Evolutionary conservation across 495 filamentous ascomycete genomes (phyloP).

Genomic region (Podospora australis): DNA sequence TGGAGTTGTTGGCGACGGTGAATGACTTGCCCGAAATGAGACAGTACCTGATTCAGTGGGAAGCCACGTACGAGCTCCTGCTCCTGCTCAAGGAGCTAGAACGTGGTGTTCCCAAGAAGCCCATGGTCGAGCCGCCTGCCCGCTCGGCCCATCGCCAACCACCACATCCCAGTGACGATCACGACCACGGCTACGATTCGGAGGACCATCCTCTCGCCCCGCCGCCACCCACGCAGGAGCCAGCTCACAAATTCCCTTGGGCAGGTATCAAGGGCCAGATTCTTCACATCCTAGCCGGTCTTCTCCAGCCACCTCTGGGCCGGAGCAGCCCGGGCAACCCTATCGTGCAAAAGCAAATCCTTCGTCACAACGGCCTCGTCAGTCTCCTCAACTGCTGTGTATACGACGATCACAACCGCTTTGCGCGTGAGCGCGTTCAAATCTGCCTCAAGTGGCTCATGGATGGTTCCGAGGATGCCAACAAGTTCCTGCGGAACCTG

Average conservation of each 20-base stretch:
- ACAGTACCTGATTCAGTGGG: constrained; percentile 78
- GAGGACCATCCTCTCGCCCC: constrained; percentile 42
- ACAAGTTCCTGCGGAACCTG: constrained; percentile 64
- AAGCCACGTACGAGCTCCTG: constrained; percentile 76
- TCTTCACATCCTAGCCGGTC: constrained; percentile 75
- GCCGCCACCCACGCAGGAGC: constrained; percentile 62
- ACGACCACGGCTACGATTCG: constrained; percentile 34
- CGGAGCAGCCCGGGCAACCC: constrained; percentile 59
- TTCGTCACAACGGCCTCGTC: constrained; percentile 73
- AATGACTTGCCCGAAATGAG: constrained; percentile 58
- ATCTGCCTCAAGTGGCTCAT: constrained; percentile 85
- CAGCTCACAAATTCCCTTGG: constrained; percentile 87
- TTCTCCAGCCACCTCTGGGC: constrained; percentile 54
- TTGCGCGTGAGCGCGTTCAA: constrained; percentile 83
- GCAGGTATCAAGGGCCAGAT: constrained; percentile 87
- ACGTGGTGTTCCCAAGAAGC: constrained; percentile 65
- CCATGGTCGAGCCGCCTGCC: constrained; percentile 25
- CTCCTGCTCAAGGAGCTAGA: constrained; percentile 81
- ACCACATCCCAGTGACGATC: constrained; percentile 17
- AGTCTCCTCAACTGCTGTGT: constrained; percentile 78
- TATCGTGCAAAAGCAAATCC: constrained; percentile 77
- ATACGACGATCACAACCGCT: constrained; percentile 83
- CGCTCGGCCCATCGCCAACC: constrained; percentile 11
- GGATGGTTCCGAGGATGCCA: constrained; percentile 76
- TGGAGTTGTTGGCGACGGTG: constrained; percentile 89